Evolutionary conservation across 139 green algal genomes (phyloP).

Genomic region (Eudorina sp.): DNA sequence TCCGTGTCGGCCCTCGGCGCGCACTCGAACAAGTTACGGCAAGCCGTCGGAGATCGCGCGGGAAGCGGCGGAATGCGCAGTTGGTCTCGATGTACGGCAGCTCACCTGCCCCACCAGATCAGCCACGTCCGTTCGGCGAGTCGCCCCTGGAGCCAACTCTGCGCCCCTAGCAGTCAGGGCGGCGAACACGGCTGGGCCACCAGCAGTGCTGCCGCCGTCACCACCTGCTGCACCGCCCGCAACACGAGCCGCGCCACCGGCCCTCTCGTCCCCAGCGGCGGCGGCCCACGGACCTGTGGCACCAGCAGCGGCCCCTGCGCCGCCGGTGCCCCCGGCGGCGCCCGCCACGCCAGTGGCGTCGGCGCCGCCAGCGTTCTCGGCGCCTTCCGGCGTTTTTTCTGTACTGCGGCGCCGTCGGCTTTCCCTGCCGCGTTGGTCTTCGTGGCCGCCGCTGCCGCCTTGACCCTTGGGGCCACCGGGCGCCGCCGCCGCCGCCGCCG

Average conservation of each 20-base stretch:
- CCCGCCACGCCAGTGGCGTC: not conserved
- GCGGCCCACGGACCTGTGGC: not conserved
- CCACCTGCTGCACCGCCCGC: not conserved
- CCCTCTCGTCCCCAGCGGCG: not conserved
- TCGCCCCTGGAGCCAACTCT: not conserved
- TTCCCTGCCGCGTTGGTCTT: not conserved
- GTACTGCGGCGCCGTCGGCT: not conserved
- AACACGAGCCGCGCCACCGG: not conserved
- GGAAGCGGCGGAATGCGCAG: no score
- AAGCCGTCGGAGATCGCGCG: no score
- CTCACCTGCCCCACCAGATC: conserved; percentile 4
- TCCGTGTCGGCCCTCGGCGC: no score
- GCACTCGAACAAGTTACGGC: no score
- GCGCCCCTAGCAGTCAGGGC: not conserved
- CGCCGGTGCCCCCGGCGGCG: not conserved
- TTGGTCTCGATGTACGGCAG: no score
- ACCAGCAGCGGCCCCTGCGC: not conserved
- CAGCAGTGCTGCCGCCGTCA: not conserved
- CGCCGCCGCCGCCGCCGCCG: no score
- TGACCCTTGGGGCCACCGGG: no score
- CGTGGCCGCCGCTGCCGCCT: not conserved
- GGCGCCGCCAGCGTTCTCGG: not conserved
- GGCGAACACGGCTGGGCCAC: not conserved
- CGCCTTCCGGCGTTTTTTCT: not conserved
- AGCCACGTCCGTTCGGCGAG: not conserved